These are phyloP conservation scores for Alternaria incomplexa DNA, from an alignment of 2,329 filamentous ascomycete species.

Conservation along the genomic window DNA sequence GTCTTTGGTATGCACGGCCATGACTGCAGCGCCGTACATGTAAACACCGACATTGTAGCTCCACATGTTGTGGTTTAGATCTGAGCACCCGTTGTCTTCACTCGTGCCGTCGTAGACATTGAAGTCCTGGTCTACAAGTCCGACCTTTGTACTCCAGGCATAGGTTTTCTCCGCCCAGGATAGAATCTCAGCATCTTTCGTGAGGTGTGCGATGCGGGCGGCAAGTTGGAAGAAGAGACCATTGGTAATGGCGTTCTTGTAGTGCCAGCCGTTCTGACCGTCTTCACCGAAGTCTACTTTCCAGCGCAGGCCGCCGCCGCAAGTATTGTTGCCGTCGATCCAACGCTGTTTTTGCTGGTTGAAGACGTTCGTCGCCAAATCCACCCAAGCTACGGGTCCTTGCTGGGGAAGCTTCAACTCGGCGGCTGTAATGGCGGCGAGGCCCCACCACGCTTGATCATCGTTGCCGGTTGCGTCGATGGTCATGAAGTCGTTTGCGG, in stretches of 20 bases:
- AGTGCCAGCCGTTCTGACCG: constrained; percentile 68
- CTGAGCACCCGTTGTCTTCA: constrained; percentile 51
- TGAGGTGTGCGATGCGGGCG: constrained; percentile 72
- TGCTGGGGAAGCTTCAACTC: constrained; percentile 67
- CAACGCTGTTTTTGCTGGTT: constrained; percentile 71
- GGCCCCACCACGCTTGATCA: constrained; percentile 76
- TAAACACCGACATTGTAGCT: constrained; percentile 59
- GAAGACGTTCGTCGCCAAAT: constrained; percentile 73
- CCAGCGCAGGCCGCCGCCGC: constrained; percentile 71
- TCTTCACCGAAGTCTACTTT: constrained; percentile 75
- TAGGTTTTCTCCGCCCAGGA: constrained; percentile 71
- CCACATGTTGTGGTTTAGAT: constrained; percentile 52
- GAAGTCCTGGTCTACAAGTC: constrained; percentile 57
- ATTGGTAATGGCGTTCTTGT: constrained; percentile 82
- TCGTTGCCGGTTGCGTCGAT: constrained; percentile 64
- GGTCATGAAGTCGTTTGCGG: constrained; percentile 49
- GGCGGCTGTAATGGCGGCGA: constrained; percentile 69
- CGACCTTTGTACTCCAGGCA: constrained; percentile 57
- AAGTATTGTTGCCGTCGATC: constrained; percentile 62
- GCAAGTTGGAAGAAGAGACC: constrained; percentile 81
- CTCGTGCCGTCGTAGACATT: constrained; percentile 61
- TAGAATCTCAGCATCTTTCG: constrained; percentile 57
- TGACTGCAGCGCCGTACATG: constrained; percentile 56
- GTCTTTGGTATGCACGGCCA: constrained; percentile 25
- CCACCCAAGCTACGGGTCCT: constrained; percentile 61